Evolutionary conservation across 306 rosid species (phyloP).

Genomic region (Acacia crassicarpa): DNA sequence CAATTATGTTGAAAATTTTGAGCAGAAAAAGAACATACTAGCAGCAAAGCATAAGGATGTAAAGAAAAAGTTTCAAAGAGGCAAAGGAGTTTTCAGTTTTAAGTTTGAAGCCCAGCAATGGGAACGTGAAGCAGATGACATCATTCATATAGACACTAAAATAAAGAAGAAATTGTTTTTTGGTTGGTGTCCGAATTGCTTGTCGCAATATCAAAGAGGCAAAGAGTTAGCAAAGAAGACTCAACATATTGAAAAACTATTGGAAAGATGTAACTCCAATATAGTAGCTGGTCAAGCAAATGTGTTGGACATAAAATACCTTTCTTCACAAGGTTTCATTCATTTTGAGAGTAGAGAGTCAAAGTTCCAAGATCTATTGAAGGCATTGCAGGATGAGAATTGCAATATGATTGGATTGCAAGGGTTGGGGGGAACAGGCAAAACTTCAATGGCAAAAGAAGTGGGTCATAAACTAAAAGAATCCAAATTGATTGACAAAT

Average conservation of each 20-base stretch:
- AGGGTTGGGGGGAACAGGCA: not conserved
- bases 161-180: not conserved
- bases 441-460: not conserved
- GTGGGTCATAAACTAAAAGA: not conserved
- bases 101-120: not conserved
- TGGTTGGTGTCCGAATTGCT: not conserved
- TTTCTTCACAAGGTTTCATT: not conserved
- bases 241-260: not conserved
- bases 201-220: not conserved
- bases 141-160: not conserved
- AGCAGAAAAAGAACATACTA: not conserved
- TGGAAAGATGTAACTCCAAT: not conserved
- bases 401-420: not conserved
- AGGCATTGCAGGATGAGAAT: not conserved
- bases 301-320: not conserved
- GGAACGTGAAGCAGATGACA: not conserved
- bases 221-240: not conserved
- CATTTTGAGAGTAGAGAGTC: not conserved
- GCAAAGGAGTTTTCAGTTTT: not conserved
- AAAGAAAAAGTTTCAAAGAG: not conserved
- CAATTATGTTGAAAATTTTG: not conserved
- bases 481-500: constrained; percentile 13
- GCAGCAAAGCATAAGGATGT: not conserved
- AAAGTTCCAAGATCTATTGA: not conserved
- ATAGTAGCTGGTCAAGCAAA: not conserved